Percentiles rank a stretch among this genome's conserved stretches.
These are phyloP conservation scores for Trichoderma erinaceum DNA, from an alignment of 495 filamentous ascomycete genomes.

Conservation along the genomic window DNA sequence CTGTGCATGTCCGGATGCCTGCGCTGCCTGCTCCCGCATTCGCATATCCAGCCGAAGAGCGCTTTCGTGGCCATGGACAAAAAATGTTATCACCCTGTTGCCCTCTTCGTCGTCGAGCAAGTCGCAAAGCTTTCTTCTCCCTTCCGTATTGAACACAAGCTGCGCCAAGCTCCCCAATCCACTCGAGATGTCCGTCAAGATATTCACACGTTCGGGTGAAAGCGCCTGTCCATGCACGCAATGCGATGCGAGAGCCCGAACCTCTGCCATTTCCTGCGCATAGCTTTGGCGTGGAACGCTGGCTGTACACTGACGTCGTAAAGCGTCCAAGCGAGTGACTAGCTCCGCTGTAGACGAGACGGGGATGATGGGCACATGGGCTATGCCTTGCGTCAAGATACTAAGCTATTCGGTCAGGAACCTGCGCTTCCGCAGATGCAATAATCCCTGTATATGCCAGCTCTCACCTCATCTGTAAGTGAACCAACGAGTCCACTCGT, in stretches of 20 bases:
- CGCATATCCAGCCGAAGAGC: not conserved
- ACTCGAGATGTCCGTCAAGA: conserved; percentile 45
- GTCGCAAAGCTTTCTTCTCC: conserved; percentile 30
- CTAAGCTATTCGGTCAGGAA: not conserved
- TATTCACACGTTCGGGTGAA: conserved; percentile 22
- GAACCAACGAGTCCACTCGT: conserved; percentile 32
- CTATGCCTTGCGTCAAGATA: conserved; percentile 24
- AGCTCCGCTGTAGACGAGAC: conserved; percentile 26
- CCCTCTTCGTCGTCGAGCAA: conserved; percentile 31
- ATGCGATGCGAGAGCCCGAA: not conserved
- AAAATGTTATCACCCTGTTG: conserved; percentile 39
- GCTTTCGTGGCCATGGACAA: conserved; percentile 32
- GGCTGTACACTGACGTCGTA: conserved; percentile 24
- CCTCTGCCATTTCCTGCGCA: not conserved
- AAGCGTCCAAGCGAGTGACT: conserved; percentile 24
- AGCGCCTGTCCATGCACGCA: conserved; percentile 14
- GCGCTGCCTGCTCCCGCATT: not conserved
- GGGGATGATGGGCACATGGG: conserved; percentile 32
- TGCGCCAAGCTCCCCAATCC: conserved; percentile 44
- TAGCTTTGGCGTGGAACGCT: conserved; percentile 14
- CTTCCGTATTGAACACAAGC: conserved; percentile 29
- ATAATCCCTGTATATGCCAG: not conserved
- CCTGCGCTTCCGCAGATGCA: not conserved
- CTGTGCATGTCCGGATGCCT: too few species aligned
- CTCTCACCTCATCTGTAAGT: conserved; percentile 38